A percentile compares a stretch with the other conserved stretches of the same genome.
phyloP scores from a whole-genome alignment of 2,329 filamentous ascomycete genomes.

The Botrytis cinerea region DNA sequence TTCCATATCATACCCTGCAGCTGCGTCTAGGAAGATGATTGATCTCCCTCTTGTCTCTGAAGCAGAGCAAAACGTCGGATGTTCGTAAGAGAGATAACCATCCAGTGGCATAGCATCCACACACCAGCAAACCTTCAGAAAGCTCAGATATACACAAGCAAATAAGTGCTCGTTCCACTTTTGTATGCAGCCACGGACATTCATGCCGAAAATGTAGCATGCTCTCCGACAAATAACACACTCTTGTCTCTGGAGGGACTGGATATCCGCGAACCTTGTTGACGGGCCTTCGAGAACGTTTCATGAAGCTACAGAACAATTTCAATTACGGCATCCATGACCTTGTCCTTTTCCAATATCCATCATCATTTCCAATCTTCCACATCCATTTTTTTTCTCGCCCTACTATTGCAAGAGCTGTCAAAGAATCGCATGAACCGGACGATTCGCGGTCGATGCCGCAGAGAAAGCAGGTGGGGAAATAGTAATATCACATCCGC shows the following conservation, averaged over 20 bases:
- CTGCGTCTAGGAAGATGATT: neutral
- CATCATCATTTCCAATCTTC: conserved; percentile 13
- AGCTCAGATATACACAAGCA: neutral
- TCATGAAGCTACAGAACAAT: conserved; percentile 27
- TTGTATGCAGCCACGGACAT: conserved; percentile 9
- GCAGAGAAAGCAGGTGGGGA: conserved; percentile 14
- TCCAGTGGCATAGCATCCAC: conserved; percentile 21
- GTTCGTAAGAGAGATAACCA: conserved; percentile 17
- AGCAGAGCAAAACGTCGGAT: conserved; percentile 4
- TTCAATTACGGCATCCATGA: conserved; percentile 15
- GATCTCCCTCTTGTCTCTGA: conserved; percentile 21
- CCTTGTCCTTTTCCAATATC: neutral
- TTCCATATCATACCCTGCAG: conserved; percentile 8
- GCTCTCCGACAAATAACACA: neutral
- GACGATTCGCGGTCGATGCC: conserved; percentile 15
- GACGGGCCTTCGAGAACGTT: conserved; percentile 40
- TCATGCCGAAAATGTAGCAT: neutral
- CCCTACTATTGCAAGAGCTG: neutral
- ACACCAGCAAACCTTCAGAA: neutral
- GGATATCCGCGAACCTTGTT: conserved; percentile 31
- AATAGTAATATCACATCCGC: neutral
- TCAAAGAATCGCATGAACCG: conserved; percentile 19
- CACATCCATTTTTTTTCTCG: neutral
- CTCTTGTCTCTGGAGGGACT: neutral
- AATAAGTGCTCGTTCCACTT: neutral